Evolutionary conservation across 106 monocot genomes (phyloP).

Genomic region (Dioscorea dumetorum): DNA sequence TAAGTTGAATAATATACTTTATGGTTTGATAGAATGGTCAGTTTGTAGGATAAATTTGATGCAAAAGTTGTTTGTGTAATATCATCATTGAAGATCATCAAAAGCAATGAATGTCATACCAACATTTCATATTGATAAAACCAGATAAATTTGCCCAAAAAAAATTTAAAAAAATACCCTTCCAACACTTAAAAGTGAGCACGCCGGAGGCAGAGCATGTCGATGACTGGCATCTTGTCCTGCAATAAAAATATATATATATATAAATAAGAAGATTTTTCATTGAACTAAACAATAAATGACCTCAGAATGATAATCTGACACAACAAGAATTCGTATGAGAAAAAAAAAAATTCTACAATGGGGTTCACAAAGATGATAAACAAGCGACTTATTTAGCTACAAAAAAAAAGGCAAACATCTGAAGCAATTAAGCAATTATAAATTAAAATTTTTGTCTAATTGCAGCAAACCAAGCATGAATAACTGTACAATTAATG

Average conservation of each 20-base stretch:
- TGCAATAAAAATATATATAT: slow-evolving; percentile 5
- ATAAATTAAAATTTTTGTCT: too few relatives aligned
- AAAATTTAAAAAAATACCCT: slow-evolving; percentile 22
- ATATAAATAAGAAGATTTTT: not conserved
- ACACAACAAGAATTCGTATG: not conserved
- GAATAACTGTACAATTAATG: not conserved
- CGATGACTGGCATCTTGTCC: slow-evolving; percentile 42
- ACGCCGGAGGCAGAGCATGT: slow-evolving; percentile 36
- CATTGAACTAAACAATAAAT: slow-evolving; percentile 1
- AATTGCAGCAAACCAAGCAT: not conserved
- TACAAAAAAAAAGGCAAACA: too few relatives aligned
- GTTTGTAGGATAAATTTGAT: too few relatives aligned
- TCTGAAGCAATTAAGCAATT: too few relatives aligned
- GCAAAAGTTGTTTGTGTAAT: not conserved
- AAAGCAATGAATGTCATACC: not conserved
- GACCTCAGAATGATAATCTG: not conserved
- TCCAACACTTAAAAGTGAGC: slow-evolving; percentile 53
- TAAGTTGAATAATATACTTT: too few relatives aligned
- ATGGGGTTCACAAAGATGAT: not conserved
- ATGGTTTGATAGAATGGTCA: too few relatives aligned
- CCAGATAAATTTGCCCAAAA: not conserved
- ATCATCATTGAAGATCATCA: not conserved
- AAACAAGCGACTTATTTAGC: not conserved
- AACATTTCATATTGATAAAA: not conserved
- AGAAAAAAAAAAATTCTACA: not conserved